phyloP scores from a whole-genome alignment of 768 basidiomycete genomes.

The Tylopilus vinaceipallidus region DNA sequence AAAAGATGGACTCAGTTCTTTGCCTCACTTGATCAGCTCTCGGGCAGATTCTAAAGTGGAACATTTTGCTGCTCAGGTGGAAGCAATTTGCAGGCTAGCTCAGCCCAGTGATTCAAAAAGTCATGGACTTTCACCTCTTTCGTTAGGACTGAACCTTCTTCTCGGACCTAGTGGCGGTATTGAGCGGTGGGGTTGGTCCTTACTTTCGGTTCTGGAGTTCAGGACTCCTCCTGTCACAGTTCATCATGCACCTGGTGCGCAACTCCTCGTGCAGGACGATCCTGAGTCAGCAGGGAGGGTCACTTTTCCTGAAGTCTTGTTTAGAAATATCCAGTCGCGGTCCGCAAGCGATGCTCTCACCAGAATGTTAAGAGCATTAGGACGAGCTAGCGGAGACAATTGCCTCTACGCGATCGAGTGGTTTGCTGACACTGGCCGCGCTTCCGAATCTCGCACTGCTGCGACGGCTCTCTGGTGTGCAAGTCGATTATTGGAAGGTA shows the following conservation, averaged over 20 bases:
- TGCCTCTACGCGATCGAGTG: constrained; percentile 82
- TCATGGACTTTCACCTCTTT: constrained; percentile 42
- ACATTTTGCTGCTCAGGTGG: constrained; percentile 64
- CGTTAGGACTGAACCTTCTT: constrained; percentile 54
- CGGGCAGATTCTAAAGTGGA: constrained; percentile 74
- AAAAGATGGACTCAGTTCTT: constrained; percentile 57
- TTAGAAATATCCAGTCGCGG: constrained; percentile 54
- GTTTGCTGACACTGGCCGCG: constrained; percentile 57
- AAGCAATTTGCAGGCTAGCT: constrained; percentile 61
- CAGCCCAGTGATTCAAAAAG: constrained; percentile 13
- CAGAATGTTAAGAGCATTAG: constrained; percentile 72
- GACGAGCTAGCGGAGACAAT: constrained; percentile 62
- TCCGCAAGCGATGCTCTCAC: constrained; percentile 55
- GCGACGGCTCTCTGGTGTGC: constrained; percentile 86
- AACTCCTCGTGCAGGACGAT: constrained; percentile 54
- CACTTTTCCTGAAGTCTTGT: constrained; percentile 57
- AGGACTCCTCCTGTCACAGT: constrained; percentile 48
- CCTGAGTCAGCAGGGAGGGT: constrained; percentile 34
- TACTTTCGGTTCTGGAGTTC: constrained; percentile 82
- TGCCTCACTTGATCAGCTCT: constrained; percentile 70
- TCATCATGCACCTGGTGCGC: constrained; percentile 47
- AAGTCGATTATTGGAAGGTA: constrained; percentile 71
- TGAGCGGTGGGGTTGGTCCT: constrained; percentile 89
- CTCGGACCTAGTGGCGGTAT: constrained; percentile 82
- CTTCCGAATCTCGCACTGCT: constrained; percentile 43